Evolutionary conservation across 2,329 filamentous ascomycete species (phyloP).

Genomic region (Neoarthrinium moseri): DNA sequence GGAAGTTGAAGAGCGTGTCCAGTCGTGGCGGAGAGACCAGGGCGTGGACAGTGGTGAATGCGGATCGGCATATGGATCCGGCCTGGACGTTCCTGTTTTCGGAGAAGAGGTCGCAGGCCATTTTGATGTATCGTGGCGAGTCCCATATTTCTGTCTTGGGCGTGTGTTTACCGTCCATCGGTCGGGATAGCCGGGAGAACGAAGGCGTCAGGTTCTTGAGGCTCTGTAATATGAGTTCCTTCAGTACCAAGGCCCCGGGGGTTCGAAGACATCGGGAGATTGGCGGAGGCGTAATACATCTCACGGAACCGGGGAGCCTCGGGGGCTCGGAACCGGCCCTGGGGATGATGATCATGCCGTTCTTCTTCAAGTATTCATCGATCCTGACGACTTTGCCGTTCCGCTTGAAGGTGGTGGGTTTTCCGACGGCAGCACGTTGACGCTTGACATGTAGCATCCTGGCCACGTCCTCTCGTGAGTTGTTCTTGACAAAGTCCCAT

Average conservation of each 20-base stretch:
- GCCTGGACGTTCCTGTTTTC: conserved; percentile 5
- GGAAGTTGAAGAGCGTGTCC: conserved; percentile 7
- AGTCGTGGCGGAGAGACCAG: conserved; percentile 1
- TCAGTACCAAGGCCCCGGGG: neutral
- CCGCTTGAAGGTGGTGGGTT: conserved; percentile 4
- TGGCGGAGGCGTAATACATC: conserved; percentile 6
- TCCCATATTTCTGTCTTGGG: neutral
- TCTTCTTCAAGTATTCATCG: conserved; percentile 6
- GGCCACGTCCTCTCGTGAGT: conserved; percentile 4
- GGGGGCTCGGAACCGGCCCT: neutral
- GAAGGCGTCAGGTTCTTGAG: neutral
- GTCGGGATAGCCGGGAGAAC: neutral
- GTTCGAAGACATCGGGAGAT: neutral
- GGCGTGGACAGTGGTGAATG: neutral
- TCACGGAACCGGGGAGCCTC: neutral
- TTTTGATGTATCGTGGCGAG: neutral
- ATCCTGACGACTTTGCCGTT: conserved; percentile 6
- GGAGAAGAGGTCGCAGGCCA: conserved; percentile 5
- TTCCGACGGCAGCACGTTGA: conserved; percentile 4
- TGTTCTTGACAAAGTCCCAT: conserved; percentile 10
- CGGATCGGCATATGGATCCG: conserved; percentile 4
- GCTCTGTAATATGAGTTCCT: conserved; percentile 2
- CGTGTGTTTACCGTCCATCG: neutral
- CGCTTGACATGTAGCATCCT: conserved; percentile 7
- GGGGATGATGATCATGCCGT: neutral